Percentiles rank a stretch among this genome's conserved stretches.
These are phyloP conservation scores for Xylariaceae sp. DNA, from an alignment of 2,329 filamentous ascomycete species.

Conservation along the genomic window DNA sequence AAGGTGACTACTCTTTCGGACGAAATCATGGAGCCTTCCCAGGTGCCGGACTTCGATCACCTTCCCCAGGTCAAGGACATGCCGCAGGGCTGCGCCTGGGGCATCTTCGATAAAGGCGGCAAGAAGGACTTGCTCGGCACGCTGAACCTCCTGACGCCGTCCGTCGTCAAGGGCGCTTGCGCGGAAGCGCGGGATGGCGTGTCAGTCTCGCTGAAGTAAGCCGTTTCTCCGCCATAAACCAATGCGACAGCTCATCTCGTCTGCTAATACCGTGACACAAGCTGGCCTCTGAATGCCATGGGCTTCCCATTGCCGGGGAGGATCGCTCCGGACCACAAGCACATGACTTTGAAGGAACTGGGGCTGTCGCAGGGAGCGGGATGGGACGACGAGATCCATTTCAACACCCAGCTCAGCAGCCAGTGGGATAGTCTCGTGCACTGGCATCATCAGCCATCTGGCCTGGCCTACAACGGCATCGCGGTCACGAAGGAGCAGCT, in stretches of 20 bases:
- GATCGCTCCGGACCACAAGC: slow-evolving; percentile 31
- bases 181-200: slow-evolving; percentile 42
- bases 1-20: too few species aligned
- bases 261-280: slow-evolving; percentile 9
- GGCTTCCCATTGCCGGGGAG: slow-evolving; percentile 32
- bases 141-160: slow-evolving; percentile 47
- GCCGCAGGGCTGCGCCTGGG: slow-evolving; percentile 48
- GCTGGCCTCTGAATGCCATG: slow-evolving; percentile 41
- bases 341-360: slow-evolving; percentile 29
- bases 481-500: slow-evolving; percentile 33
- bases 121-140: slow-evolving; percentile 47
- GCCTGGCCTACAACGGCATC: slow-evolving; percentile 46
- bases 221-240: too few species aligned
- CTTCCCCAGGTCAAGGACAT: slow-evolving; percentile 38
- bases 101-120: slow-evolving; percentile 46
- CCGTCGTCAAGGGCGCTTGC: slow-evolving; percentile 36
- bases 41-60: slow-evolving; percentile 40
- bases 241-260: not conserved
- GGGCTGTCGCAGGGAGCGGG: slow-evolving; percentile 24
- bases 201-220: slow-evolving; percentile 50
- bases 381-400: slow-evolving; percentile 46
- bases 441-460: slow-evolving; percentile 39
- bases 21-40: slow-evolving; percentile 14
- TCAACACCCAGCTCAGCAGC: slow-evolving; percentile 52
- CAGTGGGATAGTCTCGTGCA: slow-evolving; percentile 55